Conservation (phyloP, 2,329 filamentous ascomycete species). For the Penicillium sclerotigenum region DNA sequence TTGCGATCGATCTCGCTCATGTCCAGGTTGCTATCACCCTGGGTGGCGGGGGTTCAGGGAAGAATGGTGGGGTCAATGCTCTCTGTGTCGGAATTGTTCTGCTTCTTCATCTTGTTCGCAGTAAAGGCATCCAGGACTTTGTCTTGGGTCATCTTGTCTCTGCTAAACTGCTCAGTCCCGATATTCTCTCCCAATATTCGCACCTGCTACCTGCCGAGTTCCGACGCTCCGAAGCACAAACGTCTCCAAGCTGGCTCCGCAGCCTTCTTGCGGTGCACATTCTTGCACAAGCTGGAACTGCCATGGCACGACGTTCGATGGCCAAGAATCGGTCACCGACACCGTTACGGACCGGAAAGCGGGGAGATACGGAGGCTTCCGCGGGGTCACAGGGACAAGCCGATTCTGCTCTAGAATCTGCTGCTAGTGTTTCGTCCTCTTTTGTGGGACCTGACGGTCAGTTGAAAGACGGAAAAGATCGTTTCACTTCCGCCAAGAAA, state of each 20-base stretch:
- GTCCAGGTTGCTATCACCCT: conserved; percentile 89
- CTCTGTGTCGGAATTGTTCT: conserved; percentile 47
- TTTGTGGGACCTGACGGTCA: conserved; percentile 40
- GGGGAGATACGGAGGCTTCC: conserved; percentile 46
- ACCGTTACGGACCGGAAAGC: conserved; percentile 42
- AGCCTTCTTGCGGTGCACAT: conserved; percentile 51
- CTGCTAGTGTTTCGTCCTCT: conserved; percentile 42
- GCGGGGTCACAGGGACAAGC: conserved; percentile 43
- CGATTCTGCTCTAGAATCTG: conserved; percentile 44
- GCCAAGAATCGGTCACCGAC: conserved; percentile 44
- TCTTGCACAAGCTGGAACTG: conserved; percentile 47
- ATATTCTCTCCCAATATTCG: conserved; percentile 43
- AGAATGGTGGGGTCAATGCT: conserved; percentile 46
- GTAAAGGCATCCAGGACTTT: conserved; percentile 50
- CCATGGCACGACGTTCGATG: conserved; percentile 48
- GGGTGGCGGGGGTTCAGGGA: conserved; percentile 66
- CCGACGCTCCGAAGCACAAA: conserved; percentile 41
- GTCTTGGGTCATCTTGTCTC: conserved; percentile 46
- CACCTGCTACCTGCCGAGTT: conserved; percentile 45
- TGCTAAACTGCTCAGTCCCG: conserved; percentile 43
- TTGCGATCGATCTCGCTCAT: conserved; percentile 85
- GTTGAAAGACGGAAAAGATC: conserved; percentile 56
- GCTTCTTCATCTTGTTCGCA: conserved; percentile 46
- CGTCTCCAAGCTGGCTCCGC: conserved; percentile 46
- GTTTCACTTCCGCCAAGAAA: conserved; percentile 67